Evolutionary conservation across 768 basidiomycete genomes (phyloP).

Genomic region (Rubroboletus pulcherrimus): DNA sequence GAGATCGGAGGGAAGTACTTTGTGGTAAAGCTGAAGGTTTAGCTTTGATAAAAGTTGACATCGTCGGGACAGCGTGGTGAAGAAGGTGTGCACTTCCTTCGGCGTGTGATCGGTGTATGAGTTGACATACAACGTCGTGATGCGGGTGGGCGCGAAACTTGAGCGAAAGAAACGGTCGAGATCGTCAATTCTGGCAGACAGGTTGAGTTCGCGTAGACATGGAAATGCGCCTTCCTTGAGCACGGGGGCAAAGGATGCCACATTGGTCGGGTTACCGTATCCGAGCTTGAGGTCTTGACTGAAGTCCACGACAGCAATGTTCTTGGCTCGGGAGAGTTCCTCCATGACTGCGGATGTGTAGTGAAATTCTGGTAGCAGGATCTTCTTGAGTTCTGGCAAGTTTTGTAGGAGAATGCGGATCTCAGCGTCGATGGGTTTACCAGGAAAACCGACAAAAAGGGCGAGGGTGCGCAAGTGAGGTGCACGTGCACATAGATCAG

Average conservation of each 20-base stretch:
- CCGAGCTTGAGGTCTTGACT: constrained; percentile 49
- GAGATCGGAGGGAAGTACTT: constrained; percentile 10
- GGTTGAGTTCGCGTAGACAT: constrained; percentile 47
- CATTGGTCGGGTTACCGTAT: constrained; percentile 42
- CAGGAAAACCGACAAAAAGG: constrained; percentile 41
- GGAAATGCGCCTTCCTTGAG: constrained; percentile 51
- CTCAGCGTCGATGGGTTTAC: constrained; percentile 39
- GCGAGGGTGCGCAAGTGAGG: constrained; percentile 47
- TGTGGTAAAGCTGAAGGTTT: constrained; percentile 33
- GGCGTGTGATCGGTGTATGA: constrained; percentile 44
- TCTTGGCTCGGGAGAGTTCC: constrained; percentile 39
- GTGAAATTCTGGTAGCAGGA: constrained; percentile 51
- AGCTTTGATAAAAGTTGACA: constrained; percentile 48
- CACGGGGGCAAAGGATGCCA: constrained; percentile 40
- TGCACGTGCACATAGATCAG: constrained; percentile 46
- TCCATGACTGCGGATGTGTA: constrained; percentile 47
- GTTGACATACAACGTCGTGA: constrained; percentile 53
- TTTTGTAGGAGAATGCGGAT: constrained; percentile 37
- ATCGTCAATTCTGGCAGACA: constrained; percentile 44
- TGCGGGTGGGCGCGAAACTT: constrained; percentile 43
- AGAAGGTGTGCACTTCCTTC: constrained; percentile 37
- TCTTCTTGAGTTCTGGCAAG: constrained; percentile 42
- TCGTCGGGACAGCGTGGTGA: constrained; percentile 42
- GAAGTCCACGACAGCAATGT: constrained; percentile 50
- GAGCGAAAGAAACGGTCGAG: constrained; percentile 42